Evolutionary conservation across 1,284 basidiomycete species (phyloP).

Genomic region (Cryptococcus depauperatus): DNA sequence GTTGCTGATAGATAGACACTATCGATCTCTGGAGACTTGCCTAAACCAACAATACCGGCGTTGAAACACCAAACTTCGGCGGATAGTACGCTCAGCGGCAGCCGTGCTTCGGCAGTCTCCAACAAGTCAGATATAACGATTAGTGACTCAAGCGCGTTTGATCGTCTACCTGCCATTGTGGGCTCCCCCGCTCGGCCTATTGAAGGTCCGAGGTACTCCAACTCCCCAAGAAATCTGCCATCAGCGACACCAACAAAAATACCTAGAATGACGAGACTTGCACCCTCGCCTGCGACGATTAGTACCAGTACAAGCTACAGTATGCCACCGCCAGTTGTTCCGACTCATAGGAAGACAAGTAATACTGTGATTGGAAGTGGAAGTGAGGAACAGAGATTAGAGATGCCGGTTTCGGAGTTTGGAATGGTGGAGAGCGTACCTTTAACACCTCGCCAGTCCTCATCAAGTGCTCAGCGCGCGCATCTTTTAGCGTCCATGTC

Average conservation of each 20-base stretch:
- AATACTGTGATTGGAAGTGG: conserved; percentile 5
- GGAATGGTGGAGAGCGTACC: conserved; percentile 19
- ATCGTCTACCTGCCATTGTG: conserved; percentile 76
- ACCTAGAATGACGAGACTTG: conserved; percentile 64
- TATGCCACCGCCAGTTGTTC: conserved; percentile 9
- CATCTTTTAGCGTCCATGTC: conserved; percentile 39
- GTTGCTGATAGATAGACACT: no score
- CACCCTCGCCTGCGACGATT: conserved; percentile 23
- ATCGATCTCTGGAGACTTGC: conserved; percentile 61
- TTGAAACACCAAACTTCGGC: conserved; percentile 28
- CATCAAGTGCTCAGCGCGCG: conserved; percentile 31
- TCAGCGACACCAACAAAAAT: conserved; percentile 72
- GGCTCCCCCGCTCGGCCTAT: conserved; percentile 63
- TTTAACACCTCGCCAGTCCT: conserved; percentile 12
- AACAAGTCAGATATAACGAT: conserved; percentile 24
- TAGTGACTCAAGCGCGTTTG: conserved; percentile 47
- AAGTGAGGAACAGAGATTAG: conserved; percentile 16
- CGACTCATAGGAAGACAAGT: conserved; percentile 12
- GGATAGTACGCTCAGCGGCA: conserved; percentile 12
- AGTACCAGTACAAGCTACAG: not conserved
- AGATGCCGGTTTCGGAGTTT: conserved; percentile 20
- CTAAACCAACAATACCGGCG: conserved; percentile 9
- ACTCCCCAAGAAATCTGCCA: conserved; percentile 20
- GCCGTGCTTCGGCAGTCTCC: conserved; percentile 17
- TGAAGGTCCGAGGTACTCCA: conserved; percentile 22